phyloP scores from a whole-genome alignment of 1,284 basidiomycete species.

The Anthracocystis walkeri region DNA sequence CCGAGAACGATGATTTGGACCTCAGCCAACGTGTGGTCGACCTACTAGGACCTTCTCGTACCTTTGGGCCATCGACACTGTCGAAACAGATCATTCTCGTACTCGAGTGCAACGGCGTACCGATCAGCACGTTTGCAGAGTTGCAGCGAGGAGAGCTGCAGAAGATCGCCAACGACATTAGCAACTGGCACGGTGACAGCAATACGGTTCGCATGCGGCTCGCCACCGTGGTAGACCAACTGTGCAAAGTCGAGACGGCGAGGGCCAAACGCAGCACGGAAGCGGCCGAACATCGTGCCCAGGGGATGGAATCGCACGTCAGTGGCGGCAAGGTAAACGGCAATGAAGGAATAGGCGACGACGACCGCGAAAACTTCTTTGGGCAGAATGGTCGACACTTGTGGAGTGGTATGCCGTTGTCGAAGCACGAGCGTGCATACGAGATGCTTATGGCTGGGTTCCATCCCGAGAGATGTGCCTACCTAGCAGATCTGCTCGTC shows the following conservation, averaged over 20 bases:
- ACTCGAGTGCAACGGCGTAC: conserved; percentile 35
- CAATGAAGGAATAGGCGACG: conserved; percentile 10
- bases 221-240: conserved; percentile 23
- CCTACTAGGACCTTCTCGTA: conserved; percentile 28
- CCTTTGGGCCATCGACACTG: conserved; percentile 44
- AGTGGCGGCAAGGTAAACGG: not conserved
- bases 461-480: conserved; percentile 33
- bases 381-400: conserved; percentile 42
- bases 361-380: conserved; percentile 33
- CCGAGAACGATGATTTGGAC: conserved; percentile 17
- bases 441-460: conserved; percentile 63
- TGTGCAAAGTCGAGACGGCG: conserved; percentile 20
- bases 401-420: conserved; percentile 49
- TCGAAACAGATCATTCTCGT: conserved; percentile 48
- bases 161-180: conserved; percentile 27
- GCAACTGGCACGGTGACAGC: conserved; percentile 29
- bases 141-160: conserved; percentile 30
- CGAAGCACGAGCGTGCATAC: conserved; percentile 53
- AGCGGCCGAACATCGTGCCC: conserved; percentile 32
- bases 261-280: conserved; percentile 37
- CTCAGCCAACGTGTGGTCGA: conserved; percentile 39
- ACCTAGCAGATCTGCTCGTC: conserved; percentile 37
- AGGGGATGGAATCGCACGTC: conserved; percentile 20
- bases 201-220: conserved; percentile 16
- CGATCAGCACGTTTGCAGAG: conserved; percentile 23